Percentiles rank a stretch among this genome's conserved stretches.
Evolutionary conservation across 768 basidiomycete species (phyloP).

Genomic region (Clavaria fumosa): DNA sequence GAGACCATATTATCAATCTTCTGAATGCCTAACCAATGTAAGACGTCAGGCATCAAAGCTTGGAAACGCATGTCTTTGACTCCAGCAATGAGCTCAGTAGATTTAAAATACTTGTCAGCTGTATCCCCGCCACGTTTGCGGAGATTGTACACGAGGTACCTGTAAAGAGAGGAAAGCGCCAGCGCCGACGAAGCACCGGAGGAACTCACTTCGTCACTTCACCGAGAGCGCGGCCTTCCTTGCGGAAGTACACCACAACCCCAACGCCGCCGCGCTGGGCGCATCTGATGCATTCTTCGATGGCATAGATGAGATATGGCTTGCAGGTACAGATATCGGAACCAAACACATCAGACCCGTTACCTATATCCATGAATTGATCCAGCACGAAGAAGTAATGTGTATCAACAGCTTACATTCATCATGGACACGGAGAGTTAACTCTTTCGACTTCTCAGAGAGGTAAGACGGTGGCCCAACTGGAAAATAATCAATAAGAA

Average conservation of each 20-base stretch:
- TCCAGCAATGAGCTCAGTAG: slow-evolving; percentile 85
- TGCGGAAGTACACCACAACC: slow-evolving; percentile 86
- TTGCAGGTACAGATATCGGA: slow-evolving; percentile 90
- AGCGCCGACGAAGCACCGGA: background rate
- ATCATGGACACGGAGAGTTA: slow-evolving; percentile 84
- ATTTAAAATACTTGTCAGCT: slow-evolving; percentile 88
- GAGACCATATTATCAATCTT: slow-evolving; percentile 84
- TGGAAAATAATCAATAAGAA: slow-evolving; percentile 15
- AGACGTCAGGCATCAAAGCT: slow-evolving; percentile 88
- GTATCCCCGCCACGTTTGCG: slow-evolving; percentile 90
- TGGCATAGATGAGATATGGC: slow-evolving; percentile 83
- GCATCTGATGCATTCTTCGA: slow-evolving; percentile 80
- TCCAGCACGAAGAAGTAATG: background rate
- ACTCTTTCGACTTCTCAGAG: slow-evolving; percentile 58
- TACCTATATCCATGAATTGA: slow-evolving; percentile 30
- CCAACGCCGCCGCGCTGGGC: slow-evolving; percentile 74
- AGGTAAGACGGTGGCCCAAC: slow-evolving; percentile 76
- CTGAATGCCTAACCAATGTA: slow-evolving; percentile 88
- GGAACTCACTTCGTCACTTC: slow-evolving; percentile 73
- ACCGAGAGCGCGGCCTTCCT: slow-evolving; percentile 85
- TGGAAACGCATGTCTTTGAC: slow-evolving; percentile 95
- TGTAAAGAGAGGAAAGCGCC: slow-evolving; percentile 15
- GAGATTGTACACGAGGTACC: slow-evolving; percentile 90
- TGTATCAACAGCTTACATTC: slow-evolving; percentile 42
- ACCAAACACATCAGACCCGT: slow-evolving; percentile 93